These are phyloP conservation scores for Carex scoparia DNA, from an alignment of 176 grass and related monocot species.

Conservation along the genomic window DNA sequence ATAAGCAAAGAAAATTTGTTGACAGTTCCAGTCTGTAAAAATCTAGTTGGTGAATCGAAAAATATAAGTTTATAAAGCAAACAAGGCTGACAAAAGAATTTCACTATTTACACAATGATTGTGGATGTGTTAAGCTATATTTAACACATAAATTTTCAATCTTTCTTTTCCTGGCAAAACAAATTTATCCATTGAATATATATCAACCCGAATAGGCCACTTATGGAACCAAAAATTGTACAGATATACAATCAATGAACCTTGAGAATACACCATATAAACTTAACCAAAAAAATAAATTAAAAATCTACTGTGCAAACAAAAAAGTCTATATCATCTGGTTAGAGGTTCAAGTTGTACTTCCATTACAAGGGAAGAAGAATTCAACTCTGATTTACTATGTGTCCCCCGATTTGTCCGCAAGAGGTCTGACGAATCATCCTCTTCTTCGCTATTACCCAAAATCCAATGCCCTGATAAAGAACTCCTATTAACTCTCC, in stretches of 20 bases:
- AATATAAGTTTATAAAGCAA: neutral
- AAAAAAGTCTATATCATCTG: conserved; percentile 33
- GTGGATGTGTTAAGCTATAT: neutral
- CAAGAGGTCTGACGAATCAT: conserved; percentile 66
- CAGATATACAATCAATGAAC: conserved; percentile 32
- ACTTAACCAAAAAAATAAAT: conserved; percentile 19
- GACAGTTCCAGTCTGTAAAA: neutral
- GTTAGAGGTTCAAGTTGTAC: conserved; percentile 70
- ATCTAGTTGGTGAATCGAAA: neutral
- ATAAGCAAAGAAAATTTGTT: neutral
- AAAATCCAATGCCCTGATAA: conserved; percentile 44
- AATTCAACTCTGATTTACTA: conserved; percentile 45
- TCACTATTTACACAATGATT: conserved; percentile 20
- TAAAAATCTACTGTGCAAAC: conserved; percentile 35
- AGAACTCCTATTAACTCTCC: conserved; percentile 34
- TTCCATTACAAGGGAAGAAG: conserved; percentile 41
- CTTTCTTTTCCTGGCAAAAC: conserved; percentile 2
- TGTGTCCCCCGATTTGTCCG: conserved; percentile 21
- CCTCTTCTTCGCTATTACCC: conserved; percentile 57
- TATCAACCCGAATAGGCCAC: conserved; percentile 6
- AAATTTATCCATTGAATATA: conserved; percentile 22
- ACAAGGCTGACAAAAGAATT: neutral
- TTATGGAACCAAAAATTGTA: conserved; percentile 24
- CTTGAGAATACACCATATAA: conserved; percentile 15
- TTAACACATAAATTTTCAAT: conserved; percentile 6